These are phyloP conservation scores for Staphylotrichum tortipilum DNA, from an alignment of 495 filamentous ascomycete genomes.

Conservation along the genomic window DNA sequence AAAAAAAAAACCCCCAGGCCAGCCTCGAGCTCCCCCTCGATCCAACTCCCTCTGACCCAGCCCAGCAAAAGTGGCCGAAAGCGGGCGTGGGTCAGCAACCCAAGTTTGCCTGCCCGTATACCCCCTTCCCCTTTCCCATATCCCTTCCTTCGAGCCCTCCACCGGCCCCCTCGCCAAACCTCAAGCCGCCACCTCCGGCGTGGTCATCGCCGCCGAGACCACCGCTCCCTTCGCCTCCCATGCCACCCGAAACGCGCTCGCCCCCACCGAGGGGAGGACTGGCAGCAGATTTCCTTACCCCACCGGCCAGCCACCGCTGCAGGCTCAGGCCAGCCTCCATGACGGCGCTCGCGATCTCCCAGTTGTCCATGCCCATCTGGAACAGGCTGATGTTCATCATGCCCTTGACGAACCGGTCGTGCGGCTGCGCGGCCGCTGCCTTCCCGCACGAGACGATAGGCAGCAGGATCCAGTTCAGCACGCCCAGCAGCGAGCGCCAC, in stretches of 20 bases:
- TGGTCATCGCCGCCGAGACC: background rate
- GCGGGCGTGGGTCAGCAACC: background rate
- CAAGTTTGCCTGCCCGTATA: background rate
- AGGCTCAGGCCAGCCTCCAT: conserved; percentile 22
- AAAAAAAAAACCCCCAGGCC: no score
- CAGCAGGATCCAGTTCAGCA: conserved; percentile 26
- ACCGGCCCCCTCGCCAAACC: background rate
- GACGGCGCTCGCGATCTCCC: conserved; percentile 22
- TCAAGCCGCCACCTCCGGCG: background rate
- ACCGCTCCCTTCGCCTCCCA: background rate
- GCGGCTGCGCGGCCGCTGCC: conserved; percentile 6
- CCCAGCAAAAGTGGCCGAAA: no score
- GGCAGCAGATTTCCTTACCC: background rate
- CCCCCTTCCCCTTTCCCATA: background rate
- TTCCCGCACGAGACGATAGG: conserved; percentile 9
- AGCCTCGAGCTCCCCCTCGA: no score
- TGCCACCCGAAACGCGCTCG: background rate
- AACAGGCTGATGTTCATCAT: conserved; percentile 23
- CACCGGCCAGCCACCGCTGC: conserved; percentile 22
- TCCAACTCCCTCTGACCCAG: no score
- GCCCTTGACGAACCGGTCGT: conserved; percentile 28
- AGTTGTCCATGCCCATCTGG: conserved; percentile 32
- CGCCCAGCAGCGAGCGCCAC: conserved; percentile 27
- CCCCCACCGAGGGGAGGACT: no score
- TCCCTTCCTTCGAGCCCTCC: background rate